Conservation (phyloP, 1,284 basidiomycete species). For the Puccinia coronata region DNA sequence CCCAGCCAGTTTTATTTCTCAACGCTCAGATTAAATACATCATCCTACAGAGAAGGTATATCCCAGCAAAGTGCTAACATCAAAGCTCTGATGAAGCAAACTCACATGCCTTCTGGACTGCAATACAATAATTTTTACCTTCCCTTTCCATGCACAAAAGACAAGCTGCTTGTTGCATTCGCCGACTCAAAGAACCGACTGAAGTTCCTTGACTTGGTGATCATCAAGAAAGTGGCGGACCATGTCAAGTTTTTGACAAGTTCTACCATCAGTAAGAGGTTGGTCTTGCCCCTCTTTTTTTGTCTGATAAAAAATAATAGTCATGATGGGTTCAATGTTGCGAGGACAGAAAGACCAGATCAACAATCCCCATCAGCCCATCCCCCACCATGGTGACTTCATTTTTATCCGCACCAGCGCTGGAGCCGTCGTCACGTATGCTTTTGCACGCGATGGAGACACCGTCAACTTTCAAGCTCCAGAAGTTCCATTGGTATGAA, state of each 20-base stretch:
- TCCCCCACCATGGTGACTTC: constrained; percentile 30
- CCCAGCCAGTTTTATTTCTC: too few species aligned
- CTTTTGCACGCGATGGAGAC: constrained; percentile 2
- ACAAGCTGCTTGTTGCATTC: constrained; percentile 26
- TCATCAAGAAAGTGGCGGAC: constrained; percentile 16
- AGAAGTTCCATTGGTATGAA: constrained; percentile 14
- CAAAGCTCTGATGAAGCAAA: constrained; percentile 32
- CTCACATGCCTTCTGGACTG: constrained; percentile 22
- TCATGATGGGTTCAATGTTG: not conserved
- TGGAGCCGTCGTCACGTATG: constrained; percentile 24
- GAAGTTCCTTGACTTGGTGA: constrained; percentile 15
- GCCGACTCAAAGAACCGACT: constrained; percentile 33
- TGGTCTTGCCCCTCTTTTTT: not conserved
- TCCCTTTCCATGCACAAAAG: constrained; percentile 16
- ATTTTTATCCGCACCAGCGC: constrained; percentile 28
- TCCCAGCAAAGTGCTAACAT: constrained; percentile 21
- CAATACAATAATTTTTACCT: constrained; percentile 26
- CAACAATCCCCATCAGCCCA: constrained; percentile 18
- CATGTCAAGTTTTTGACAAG: constrained; percentile 30
- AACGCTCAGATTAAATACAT: too few species aligned
- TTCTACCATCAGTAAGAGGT: constrained; percentile 28
- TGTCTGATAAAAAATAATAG: not conserved
- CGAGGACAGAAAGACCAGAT: constrained; percentile 42
- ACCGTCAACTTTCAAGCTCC: constrained; percentile 9
- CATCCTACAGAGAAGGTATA: constrained; percentile 24